Evolutionary conservation across 306 rosid species (phyloP).

Genomic region (Acacia crassicarpa): DNA sequence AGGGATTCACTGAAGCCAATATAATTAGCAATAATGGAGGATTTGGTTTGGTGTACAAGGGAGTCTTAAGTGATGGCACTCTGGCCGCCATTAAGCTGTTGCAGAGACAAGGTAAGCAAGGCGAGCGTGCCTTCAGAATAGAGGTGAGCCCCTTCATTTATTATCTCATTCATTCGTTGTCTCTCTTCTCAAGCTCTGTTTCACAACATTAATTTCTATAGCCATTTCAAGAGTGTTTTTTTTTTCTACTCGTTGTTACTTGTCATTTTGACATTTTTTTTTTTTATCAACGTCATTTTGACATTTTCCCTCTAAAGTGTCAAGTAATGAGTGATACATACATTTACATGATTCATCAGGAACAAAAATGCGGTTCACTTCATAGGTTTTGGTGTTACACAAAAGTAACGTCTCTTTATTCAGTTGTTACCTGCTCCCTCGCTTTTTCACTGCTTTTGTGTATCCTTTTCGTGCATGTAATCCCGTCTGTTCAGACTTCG

Average conservation of each 20-base stretch:
- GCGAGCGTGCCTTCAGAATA: slow-evolving; percentile 93
- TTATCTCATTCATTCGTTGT: neutral
- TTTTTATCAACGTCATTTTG: no score
- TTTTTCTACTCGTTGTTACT: neutral
- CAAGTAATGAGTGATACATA: neutral
- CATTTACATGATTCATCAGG: neutral
- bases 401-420: slow-evolving; percentile 31
- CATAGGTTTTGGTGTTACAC: neutral
- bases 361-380: neutral
- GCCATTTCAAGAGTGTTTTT: neutral
- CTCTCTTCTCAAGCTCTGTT: neutral
- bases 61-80: slow-evolving; percentile 80
- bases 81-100: slow-evolving; percentile 77
- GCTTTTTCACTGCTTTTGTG: slow-evolving; percentile 10
- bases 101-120: slow-evolving; percentile 69
- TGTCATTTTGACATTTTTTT: neutral
- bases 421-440: slow-evolving; percentile 32
- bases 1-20: slow-evolving; percentile 62
- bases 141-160: slow-evolving; percentile 66
- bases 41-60: slow-evolving; percentile 68
- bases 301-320: neutral
- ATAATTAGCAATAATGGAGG: slow-evolving; percentile 67
- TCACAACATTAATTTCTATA: neutral
- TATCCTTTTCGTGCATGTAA: slow-evolving; percentile 27
- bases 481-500: slow-evolving; percentile 15